Base-by-base conservation (phyloP, 2,329 filamentous ascomycete species). In the Ophiosphaerella korrae region DNA sequence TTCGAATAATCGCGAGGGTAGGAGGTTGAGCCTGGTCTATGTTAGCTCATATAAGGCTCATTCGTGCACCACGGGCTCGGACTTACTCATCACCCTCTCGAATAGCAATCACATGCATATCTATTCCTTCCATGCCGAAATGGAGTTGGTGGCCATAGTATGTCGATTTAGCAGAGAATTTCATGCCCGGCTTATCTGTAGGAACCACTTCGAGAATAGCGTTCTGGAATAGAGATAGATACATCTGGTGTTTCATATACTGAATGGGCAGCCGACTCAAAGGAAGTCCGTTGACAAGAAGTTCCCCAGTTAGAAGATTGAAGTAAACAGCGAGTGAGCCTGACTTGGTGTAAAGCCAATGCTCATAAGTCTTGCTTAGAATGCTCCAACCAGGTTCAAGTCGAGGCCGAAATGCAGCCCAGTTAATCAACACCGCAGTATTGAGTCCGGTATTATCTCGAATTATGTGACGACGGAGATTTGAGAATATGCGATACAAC, bases 281-380 rank as follows among this genome's bases (percentile, higher is more conserved):
- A 0, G 80, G 82, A 1, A 69, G 36, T 0, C 83, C 82, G 48
- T 84, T 74, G 0, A 86, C 75, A 0, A 84, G 71, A 0, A 87
- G 66, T 21, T 79, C 72, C 0, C 79, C 82, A 0, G 74, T 79
- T 2, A 87, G 55, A 0, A 84, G 42, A 52, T 83, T 82, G 55
- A 79, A 79, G 23, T 80, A 75, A 3, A 58, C 52, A 1, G 52
- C 40, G 1, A 63, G 26, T 2, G 14, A 41, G 0, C 54, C 57
- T 0, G 59, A 62, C 3, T 9, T 50, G 1, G 58, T 70, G 7
- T 53, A 45, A 1, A 75, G 23, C 75, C 75, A 78, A 32, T 72
- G 60, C n/a, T 73, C 12, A 11, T 58, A 36, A 2, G 33, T 38
- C 1, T 21, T 13, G n/a, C 42, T 14, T 23, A 63, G 49, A 5